Percentiles rank a stretch among this genome's conserved stretches.
These are phyloP conservation scores for Hortiboletus flavorubellus DNA, from an alignment of 768 basidiomycete genomes.

Conservation along the genomic window DNA sequence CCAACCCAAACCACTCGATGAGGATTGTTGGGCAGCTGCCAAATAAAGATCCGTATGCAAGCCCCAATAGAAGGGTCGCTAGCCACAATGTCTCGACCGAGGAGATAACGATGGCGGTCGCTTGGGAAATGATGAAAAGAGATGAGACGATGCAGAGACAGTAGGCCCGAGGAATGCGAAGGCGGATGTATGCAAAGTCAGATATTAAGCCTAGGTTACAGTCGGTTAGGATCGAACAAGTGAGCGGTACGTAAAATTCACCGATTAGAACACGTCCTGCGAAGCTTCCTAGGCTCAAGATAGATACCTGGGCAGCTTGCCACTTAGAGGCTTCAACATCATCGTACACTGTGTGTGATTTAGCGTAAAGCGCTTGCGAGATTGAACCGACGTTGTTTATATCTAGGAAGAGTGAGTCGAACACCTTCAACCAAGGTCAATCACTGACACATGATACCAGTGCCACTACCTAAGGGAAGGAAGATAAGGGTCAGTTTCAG, in stretches of 20 bases:
- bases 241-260: slow-evolving; percentile 20
- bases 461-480: slow-evolving; percentile 56
- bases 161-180: slow-evolving; percentile 62
- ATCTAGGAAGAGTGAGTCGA: slow-evolving; percentile 36
- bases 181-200: slow-evolving; percentile 57
- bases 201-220: slow-evolving; percentile 55
- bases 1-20: slow-evolving; percentile 87
- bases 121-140: slow-evolving; percentile 71
- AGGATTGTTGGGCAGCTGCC: slow-evolving; percentile 72
- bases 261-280: slow-evolving; percentile 75
- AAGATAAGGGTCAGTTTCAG: not conserved
- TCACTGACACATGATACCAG: slow-evolving; percentile 69
- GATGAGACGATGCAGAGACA: slow-evolving; percentile 64
- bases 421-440: not conserved
- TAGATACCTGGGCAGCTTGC: slow-evolving; percentile 85
- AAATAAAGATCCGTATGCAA: slow-evolving; percentile 71
- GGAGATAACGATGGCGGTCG: slow-evolving; percentile 52
- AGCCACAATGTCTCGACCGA: slow-evolving; percentile 62
- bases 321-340: slow-evolving; percentile 63
- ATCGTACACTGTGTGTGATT: slow-evolving; percentile 60
- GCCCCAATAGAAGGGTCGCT: slow-evolving; percentile 31
- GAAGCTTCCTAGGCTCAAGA: slow-evolving; percentile 79
- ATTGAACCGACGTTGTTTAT: slow-evolving; percentile 89
- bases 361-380: slow-evolving; percentile 62
- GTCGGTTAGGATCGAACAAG: not conserved